Percentiles rank a stretch among this genome's conserved stretches.
Evolutionary conservation across 2,329 filamentous ascomycete genomes (phyloP).

Genomic region (Arthrobotrys iridis): DNA sequence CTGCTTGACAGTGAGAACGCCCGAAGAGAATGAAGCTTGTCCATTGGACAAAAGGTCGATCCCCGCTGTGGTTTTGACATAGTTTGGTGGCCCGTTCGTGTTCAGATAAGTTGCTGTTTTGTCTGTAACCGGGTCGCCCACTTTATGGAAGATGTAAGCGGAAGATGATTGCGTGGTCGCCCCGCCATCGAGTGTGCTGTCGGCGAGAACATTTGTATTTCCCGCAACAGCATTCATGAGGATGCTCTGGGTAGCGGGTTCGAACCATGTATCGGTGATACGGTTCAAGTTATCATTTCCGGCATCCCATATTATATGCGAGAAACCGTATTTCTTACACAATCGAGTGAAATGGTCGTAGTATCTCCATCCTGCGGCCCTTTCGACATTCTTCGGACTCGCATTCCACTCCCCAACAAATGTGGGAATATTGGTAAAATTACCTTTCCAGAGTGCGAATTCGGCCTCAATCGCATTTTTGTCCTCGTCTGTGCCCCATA

Average conservation of each 20-base stretch:
- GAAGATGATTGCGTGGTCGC: constrained; percentile 65
- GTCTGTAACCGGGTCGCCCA: constrained; percentile 66
- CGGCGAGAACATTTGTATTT: constrained; percentile 65
- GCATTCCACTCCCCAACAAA: constrained; percentile 70
- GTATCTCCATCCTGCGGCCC: constrained; percentile 69
- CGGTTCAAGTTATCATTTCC: constrained; percentile 68
- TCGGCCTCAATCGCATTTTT: constrained; percentile 66
- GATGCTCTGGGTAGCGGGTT: constrained; percentile 65
- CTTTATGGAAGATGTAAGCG: constrained; percentile 65
- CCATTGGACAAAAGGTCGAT: constrained; percentile 64
- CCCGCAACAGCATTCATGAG: constrained; percentile 64
- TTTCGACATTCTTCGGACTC: constrained; percentile 66
- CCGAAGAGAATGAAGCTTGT: background rate
- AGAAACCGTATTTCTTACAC: constrained; percentile 65
- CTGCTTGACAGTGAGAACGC: constrained; percentile 64
- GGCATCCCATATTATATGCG: constrained; percentile 70
- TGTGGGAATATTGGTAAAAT: constrained; percentile 60
- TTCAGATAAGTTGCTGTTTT: constrained; percentile 66
- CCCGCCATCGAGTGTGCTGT: constrained; percentile 65
- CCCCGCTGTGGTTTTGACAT: constrained; percentile 62
- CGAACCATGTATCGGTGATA: constrained; percentile 65
- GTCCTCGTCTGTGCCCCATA: constrained; percentile 69
- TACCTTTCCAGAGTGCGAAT: constrained; percentile 67
- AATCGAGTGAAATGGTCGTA: constrained; percentile 67
- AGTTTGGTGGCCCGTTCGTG: constrained; percentile 60